phyloP scores from a whole-genome alignment of 768 basidiomycete species.

The Rhizopogon roseolus region DNA sequence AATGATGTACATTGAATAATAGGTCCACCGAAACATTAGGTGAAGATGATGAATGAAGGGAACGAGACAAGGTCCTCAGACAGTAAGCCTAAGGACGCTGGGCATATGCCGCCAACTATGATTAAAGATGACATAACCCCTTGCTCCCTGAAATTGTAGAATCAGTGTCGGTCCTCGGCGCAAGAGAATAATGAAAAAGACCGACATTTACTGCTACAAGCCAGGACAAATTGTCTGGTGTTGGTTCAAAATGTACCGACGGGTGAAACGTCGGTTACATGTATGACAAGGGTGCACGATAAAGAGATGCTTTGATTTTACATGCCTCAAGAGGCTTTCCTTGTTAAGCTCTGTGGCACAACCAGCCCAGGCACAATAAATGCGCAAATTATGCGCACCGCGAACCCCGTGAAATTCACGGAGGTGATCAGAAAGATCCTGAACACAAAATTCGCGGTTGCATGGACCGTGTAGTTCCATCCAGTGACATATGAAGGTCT shows the following conservation, averaged over 20 bases:
- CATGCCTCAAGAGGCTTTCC: constrained; percentile 19
- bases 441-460: not conserved
- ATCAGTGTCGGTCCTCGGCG: not conserved
- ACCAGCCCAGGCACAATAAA: constrained; percentile 14
- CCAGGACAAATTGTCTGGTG: constrained; percentile 11
- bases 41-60: not conserved
- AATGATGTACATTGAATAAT: not conserved
- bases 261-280: constrained; percentile 14
- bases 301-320: constrained; percentile 19
- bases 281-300: constrained; percentile 18
- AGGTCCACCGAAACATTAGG: not conserved
- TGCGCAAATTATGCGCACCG: constrained; percentile 6
- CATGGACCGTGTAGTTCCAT: not conserved
- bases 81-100: too few relatives aligned
- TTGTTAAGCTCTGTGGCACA: constrained; percentile 17
- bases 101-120: not conserved
- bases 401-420: constrained; percentile 12
- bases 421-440: constrained; percentile 17
- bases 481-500: not conserved
- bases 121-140: not conserved
- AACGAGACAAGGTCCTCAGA: too few relatives aligned
- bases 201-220: not conserved
- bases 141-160: not conserved
- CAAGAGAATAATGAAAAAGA: not conserved
- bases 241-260: constrained; percentile 10